Percentiles rank a stretch among this genome's conserved stretches.
These are phyloP conservation scores for Monosporozyma solicola DNA, from an alignment of 805 yeast species.

Conservation along the genomic window DNA sequence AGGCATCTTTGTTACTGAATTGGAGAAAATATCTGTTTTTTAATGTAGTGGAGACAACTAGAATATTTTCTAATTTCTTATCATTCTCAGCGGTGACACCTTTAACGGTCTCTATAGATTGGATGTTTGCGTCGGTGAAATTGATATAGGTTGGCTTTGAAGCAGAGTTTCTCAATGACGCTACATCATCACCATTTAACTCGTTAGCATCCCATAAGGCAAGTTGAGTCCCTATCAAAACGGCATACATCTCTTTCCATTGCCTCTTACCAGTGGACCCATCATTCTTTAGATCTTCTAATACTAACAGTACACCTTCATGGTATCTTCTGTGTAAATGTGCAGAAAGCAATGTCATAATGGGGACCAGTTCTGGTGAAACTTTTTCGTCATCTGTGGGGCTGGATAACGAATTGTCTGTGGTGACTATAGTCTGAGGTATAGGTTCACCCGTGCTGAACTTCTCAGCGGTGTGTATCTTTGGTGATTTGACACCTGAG, in stretches of 20 bases:
- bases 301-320: conserved; percentile 67
- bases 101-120: conserved; percentile 59
- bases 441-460: neutral
- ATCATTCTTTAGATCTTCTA: conserved; percentile 68
- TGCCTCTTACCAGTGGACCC: conserved; percentile 77
- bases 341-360: conserved; percentile 63
- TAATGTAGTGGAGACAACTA: conserved; percentile 86
- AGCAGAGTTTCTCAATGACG: conserved; percentile 42
- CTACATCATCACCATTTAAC: conserved; percentile 38
- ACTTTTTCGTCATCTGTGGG: conserved; percentile 6
- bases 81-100: conserved; percentile 43
- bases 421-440: neutral
- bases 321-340: conserved; percentile 67
- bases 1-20: conserved; percentile 54
- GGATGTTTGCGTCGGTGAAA: conserved; percentile 81
- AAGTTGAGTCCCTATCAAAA: conserved; percentile 79
- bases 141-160: conserved; percentile 81
- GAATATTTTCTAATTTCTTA: conserved; percentile 57
- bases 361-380: conserved; percentile 46
- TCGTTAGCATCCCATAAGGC: conserved; percentile 85
- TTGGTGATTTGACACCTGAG: conserved; percentile 14
- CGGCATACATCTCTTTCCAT: conserved; percentile 93
- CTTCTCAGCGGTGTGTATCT: neutral
- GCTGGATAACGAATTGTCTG: neutral
- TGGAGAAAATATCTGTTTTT: conserved; percentile 82